Conservation (phyloP, 148 eudicot genomes). For the Camellia japonica region DNA sequence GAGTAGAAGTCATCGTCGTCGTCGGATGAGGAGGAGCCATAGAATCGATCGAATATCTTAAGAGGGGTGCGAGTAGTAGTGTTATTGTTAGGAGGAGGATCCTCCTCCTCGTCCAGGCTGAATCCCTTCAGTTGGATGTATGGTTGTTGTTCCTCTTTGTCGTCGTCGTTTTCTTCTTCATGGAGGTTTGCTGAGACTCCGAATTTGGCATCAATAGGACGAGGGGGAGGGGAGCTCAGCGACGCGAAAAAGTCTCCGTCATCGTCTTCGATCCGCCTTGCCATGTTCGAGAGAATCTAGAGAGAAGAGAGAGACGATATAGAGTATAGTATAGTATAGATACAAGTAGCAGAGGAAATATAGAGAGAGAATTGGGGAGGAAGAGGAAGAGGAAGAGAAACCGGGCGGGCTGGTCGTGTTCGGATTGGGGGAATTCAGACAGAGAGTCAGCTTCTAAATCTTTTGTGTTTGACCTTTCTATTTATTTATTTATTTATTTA, state of each 20-base stretch:
- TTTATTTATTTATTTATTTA: no score
- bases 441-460: no score
- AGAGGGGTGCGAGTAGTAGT: conserved; percentile 25
- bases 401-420: no score
- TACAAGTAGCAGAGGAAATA: no score
- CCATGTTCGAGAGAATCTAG: conserved; percentile 24
- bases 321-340: no score
- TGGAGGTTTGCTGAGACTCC: conserved; percentile 11
- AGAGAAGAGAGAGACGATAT: no score
- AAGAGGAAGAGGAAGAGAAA: no score
- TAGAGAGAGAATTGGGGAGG: no score
- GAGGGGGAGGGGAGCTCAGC: conserved; percentile 12
- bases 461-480: no score
- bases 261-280: conserved; percentile 23
- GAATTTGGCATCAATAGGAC: conserved; percentile 1
- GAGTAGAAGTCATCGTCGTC: conserved; percentile 39
- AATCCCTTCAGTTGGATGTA: neutral
- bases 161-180: conserved; percentile 7
- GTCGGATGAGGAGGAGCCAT: conserved; percentile 43
- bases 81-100: neutral
- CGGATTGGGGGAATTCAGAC: no score
- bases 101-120: conserved; percentile 10
- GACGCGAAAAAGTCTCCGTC: conserved; percentile 30
- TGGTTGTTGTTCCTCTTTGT: neutral
- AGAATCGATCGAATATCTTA: conserved; percentile 69